Base-by-base conservation (phyloP, 352 stramenopile genomes). In the Globisporangium barbulae region DNA sequence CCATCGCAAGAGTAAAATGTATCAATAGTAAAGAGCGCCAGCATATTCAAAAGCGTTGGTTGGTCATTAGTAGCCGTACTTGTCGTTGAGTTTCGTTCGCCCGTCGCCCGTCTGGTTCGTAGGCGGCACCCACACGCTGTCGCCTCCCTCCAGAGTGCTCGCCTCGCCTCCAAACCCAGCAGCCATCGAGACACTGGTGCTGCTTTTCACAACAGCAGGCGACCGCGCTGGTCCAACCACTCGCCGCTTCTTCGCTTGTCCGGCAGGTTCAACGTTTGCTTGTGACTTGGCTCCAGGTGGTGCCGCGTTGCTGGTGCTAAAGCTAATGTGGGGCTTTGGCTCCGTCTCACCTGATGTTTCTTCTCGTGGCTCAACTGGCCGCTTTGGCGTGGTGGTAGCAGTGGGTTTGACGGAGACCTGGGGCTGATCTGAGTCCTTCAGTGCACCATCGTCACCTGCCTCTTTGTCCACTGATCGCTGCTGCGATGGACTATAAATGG, bases 51-150 rank as follows among this genome's bases (percentile, higher is more conserved):
- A n/a, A 22, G 13, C 41, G 19, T 47, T 47, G 15, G 13, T 47
- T 53, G 5, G 21, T 19, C 25, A 21, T 81, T 73, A 95, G 70
- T 97, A 97, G 22, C 89, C 89, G 48, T 83, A 92, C 65, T 95
- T 95, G 62, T 91, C 81, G 56, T 97, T 97, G 7, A 97, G 72
- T 48, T 70, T 71, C 21, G 89, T 96, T 31, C 83, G 78, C 7
- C 88, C 88, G 63, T 97, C 86, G 33, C 88, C 88, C n/a, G 75
- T 87, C 72, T 97, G 89, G 52, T 88, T 88, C 25, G 70, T 52
- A 2, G 89, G 89, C 13, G 89, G 87, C 17, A 95, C 73, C 87
- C 88, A 97, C 55, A 86, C 74, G 5, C 74, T 71, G 35, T 96
- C 88, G 4, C 84, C 86, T 52, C 85, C 88, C 72, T 95, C 83